A percentile compares a stretch with the other conserved stretches of the same genome.
Evolutionary conservation across 768 basidiomycete genomes (phyloP).

Genomic region (Tricholoma bakamatsutake): DNA sequence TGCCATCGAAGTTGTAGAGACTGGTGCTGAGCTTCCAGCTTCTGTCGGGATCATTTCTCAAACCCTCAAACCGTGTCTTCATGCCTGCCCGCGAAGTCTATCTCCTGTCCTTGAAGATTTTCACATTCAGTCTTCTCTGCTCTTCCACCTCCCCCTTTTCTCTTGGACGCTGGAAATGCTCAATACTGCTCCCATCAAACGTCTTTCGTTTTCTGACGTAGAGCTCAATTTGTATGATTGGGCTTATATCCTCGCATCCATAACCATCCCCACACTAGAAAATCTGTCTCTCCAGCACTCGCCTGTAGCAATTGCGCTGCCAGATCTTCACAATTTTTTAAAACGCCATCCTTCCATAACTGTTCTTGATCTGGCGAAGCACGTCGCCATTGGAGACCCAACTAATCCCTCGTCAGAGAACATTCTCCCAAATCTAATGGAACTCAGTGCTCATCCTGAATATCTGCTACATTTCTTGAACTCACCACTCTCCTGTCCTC

Average conservation of each 20-base stretch:
- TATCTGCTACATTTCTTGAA: conserved; percentile 9
- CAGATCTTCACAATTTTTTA: conserved; percentile 16
- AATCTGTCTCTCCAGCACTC: conserved; percentile 10
- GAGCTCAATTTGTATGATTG: conserved; percentile 12
- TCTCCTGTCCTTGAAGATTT: conserved; percentile 4
- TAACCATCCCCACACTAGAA: conserved; percentile 11
- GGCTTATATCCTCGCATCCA: conserved; percentile 13
- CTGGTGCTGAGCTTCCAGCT: not conserved
- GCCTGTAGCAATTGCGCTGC: conserved; percentile 9
- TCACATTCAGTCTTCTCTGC: conserved; percentile 5
- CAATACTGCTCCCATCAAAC: conserved; percentile 11
- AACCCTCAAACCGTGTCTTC: not conserved
- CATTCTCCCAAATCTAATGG: conserved; percentile 7
- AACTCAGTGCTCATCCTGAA: conserved; percentile 8
- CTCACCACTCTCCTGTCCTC: conserved; percentile 4
- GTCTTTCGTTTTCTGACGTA: conserved; percentile 11
- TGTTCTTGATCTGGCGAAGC: conserved; percentile 11
- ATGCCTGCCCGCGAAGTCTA: not conserved
- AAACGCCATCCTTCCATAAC: conserved; percentile 16
- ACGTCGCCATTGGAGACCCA: conserved; percentile 6
- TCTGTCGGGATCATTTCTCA: not conserved
- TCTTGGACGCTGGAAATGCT: conserved; percentile 13
- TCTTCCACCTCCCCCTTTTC: conserved; percentile 11
- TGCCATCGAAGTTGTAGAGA: not conserved
- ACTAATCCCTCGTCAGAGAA: conserved; percentile 2